phyloP scores from a whole-genome alignment of 1,139 yeast genomes.

The Geotrichum histeridarum region DNA sequence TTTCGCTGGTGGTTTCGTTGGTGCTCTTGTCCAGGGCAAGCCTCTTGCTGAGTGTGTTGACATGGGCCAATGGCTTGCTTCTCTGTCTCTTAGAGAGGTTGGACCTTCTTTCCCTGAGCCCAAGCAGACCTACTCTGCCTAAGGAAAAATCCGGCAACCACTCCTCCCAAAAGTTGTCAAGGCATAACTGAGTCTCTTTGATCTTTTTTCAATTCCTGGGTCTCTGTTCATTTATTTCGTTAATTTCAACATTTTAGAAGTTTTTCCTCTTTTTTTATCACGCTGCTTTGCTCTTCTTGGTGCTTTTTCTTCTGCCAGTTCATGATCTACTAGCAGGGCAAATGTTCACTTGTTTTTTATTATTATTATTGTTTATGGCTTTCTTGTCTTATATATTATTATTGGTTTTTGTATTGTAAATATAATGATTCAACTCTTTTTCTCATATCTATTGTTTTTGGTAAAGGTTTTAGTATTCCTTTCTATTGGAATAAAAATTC shows the following conservation, averaged over 20 bases:
- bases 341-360: no score
- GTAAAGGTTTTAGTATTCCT: no score
- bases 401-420: not conserved
- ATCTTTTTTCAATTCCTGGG: not conserved
- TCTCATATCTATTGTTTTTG: no score
- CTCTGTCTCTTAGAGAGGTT: conserved; percentile 81
- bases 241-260: not conserved
- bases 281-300: not conserved
- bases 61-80: conserved; percentile 96
- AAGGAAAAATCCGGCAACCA: not conserved
- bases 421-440: conserved; percentile 8
- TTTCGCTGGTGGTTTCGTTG: conserved; percentile 94
- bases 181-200: no score
- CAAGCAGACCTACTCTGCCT: conserved; percentile 49
- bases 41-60: conserved; percentile 56
- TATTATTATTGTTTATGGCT: not conserved
- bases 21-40: conserved; percentile 77
- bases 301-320: not conserved
- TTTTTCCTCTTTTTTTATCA: not conserved
- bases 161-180: not conserved
- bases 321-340: not conserved
- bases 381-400: no score
- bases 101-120: conserved; percentile 91
- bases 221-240: not conserved
- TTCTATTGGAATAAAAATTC: no score